phyloP scores from a whole-genome alignment of 805 yeast genomes.

The Jamesozyma jinghongensis region DNA sequence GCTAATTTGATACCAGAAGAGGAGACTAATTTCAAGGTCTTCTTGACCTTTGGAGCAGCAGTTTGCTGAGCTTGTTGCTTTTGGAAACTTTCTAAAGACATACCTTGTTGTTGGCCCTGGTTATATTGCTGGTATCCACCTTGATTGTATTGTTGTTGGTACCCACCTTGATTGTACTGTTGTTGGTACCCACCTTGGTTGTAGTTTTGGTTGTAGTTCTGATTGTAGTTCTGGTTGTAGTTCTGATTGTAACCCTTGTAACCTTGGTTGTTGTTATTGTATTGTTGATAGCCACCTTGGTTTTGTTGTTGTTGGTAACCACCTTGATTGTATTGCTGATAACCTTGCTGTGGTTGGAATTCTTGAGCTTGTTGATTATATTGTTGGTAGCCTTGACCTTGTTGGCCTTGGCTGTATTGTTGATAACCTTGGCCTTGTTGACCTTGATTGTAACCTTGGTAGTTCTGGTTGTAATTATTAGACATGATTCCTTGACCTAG shows the following conservation, averaged over 20 bases:
- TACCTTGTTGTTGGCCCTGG: constrained; percentile 34
- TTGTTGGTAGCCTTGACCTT: constrained; percentile 5
- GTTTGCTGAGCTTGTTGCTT: constrained; percentile 45
- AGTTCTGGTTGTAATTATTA: neutral
- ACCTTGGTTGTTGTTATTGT: constrained; percentile 16
- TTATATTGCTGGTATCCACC: constrained; percentile 17
- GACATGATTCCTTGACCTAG: constrained; percentile 7
- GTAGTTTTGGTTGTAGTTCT: constrained; percentile 18
- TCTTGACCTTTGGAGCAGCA: constrained; percentile 48
- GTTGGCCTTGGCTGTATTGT: constrained; percentile 11
- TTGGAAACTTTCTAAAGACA: constrained; percentile 78
- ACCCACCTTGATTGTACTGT: constrained; percentile 27
- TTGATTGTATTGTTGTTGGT: constrained; percentile 17
- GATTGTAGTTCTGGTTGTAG: constrained; percentile 11
- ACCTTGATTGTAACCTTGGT: neutral
- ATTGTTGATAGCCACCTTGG: constrained; percentile 16
- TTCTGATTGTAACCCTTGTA: constrained; percentile 14
- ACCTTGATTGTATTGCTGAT: constrained; percentile 12
- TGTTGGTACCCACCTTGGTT: constrained; percentile 20
- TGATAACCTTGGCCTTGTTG: constrained; percentile 18
- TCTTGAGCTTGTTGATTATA: constrained; percentile 16
- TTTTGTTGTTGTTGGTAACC: constrained; percentile 10
- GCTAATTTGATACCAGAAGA: constrained; percentile 58
- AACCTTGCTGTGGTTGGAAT: constrained; percentile 10
- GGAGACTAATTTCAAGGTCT: constrained; percentile 55